Evolutionary conservation across 2,329 filamentous ascomycete genomes (phyloP), one percentile per base, ranked within the genome.

Genomic region (Ascochyta lentis): DNA sequence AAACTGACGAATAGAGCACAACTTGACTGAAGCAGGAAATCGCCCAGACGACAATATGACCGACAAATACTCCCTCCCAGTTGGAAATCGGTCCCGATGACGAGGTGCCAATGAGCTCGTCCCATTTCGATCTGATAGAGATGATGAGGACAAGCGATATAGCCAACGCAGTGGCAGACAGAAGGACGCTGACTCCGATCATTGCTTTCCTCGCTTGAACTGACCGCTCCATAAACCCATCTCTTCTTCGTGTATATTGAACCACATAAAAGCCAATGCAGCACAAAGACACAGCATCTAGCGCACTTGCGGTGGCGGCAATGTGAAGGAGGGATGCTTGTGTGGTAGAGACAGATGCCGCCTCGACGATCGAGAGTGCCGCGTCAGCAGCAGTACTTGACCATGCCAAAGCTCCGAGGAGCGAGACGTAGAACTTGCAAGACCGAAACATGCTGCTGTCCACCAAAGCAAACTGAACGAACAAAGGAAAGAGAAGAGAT

Each of bases 41-140:
- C 9, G 59, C 57, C 72, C 73, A 77, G 6, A 73, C 50, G 16
- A 57, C 67, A 49, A 77, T 76, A 38, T 79, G 76, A 19, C 69
- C 69, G 29, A 74, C 63, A 35, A 78, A 64, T 29, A 59, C 54
- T 33, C 54, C 50, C 37, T 56, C 56, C 70, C 68, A 73, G 41
- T 63, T 45, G 3, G 51, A 60, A 16, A 67, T 56, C 13, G 60
- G 56, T 31, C 54, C 60, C 34, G 42, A 48, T 1, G 67, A 58
- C 6, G 58, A 54, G 8, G 43, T 46, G 6, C 47, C 49, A 22
- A 60, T 41, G 16, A 72, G 49, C 27, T 69, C 60, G 40, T 54
- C 45, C 60, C 59, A 62, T 45, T 54, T 61, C n/a, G 56, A 58
- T 45, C 68, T 68, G 58, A 72, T 65, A 42, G 63, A 55, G 40